These are phyloP conservation scores for Amanita fuliginea DNA, from an alignment of 768 basidiomycete genomes.

Conservation along the genomic window DNA sequence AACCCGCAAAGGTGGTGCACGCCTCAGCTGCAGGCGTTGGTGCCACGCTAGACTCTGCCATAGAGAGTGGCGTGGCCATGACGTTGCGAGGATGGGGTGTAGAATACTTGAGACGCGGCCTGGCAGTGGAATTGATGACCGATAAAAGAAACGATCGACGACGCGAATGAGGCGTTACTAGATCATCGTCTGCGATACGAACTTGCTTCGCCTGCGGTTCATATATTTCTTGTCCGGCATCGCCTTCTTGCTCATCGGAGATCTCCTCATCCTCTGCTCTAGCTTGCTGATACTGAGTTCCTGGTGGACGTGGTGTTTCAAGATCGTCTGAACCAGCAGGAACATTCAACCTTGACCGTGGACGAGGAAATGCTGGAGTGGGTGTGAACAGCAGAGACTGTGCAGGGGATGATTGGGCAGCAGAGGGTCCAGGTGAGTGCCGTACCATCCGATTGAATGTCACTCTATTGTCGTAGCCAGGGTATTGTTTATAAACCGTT, in stretches of 20 bases:
- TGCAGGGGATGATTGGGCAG: slow-evolving; percentile 42
- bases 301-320: slow-evolving; percentile 23
- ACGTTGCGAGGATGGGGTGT: slow-evolving; percentile 32
- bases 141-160: slow-evolving; percentile 75
- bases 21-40: slow-evolving; percentile 21
- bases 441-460: slow-evolving; percentile 14
- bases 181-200: slow-evolving; percentile 24
- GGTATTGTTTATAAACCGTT: slow-evolving; percentile 20
- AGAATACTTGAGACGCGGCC: slow-evolving; percentile 56
- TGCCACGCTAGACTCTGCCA: slow-evolving; percentile 24
- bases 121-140: slow-evolving; percentile 73
- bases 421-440: slow-evolving; percentile 27
- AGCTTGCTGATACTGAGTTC: slow-evolving; percentile 9
- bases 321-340: slow-evolving; percentile 32
- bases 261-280: slow-evolving; percentile 12
- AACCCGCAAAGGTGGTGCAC: slow-evolving; percentile 47
- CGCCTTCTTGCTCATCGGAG: slow-evolving; percentile 8
- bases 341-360: slow-evolving; percentile 51
- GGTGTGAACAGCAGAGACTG: slow-evolving; percentile 54
- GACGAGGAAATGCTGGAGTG: slow-evolving; percentile 52
- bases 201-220: neutral
- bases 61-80: slow-evolving; percentile 24
- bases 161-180: slow-evolving; percentile 59
- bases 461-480: slow-evolving; percentile 9
- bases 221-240: slow-evolving; percentile 16